Percentiles rank a stretch among this genome's conserved stretches.
Conservation (phyloP, 2,329 filamentous ascomycete genomes). For the Aspergillus pseudoglaucus region DNA sequence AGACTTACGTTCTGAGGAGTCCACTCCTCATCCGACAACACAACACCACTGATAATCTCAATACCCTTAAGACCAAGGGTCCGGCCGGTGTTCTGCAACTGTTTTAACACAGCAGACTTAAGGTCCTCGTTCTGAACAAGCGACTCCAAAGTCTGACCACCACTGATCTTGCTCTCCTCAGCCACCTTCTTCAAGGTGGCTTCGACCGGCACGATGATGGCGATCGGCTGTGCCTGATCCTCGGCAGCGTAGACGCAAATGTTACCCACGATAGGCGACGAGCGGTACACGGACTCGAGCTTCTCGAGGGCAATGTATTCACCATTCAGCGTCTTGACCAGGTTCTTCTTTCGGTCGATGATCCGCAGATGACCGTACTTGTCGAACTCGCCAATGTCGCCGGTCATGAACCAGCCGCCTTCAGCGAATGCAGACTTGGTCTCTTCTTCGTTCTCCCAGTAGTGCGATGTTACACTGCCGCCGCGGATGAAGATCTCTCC, state of each 20-base stretch:
- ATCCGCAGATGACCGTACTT: constrained; percentile 71
- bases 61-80: constrained; percentile 33
- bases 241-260: constrained; percentile 79
- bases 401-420: constrained; percentile 96
- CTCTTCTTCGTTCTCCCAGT: constrained; percentile 81
- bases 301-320: constrained; percentile 98
- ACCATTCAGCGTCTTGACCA: constrained; percentile 90
- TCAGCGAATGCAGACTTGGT: constrained; percentile 68
- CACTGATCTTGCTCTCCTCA: constrained; percentile 53
- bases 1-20: constrained; percentile 36
- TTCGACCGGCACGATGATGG: constrained; percentile 64
- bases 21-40: constrained; percentile 42
- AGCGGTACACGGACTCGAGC: constrained; percentile 85
- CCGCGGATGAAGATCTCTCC: constrained; percentile 91
- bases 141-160: constrained; percentile 59
- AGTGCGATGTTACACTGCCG: constrained; percentile 64
- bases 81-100: constrained; percentile 33
- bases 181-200: constrained; percentile 52
- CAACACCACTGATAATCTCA: constrained; percentile 39
- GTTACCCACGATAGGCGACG: constrained; percentile 70
- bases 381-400: constrained; percentile 90
- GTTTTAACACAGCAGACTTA: constrained; percentile 34
- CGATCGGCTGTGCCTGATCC: constrained; percentile 70
- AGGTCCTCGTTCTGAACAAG: constrained; percentile 51
- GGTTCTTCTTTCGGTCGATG: constrained; percentile 96